Base-by-base conservation (phyloP, 768 basidiomycete genomes). In the Rhizopogon vesiculosus region DNA sequence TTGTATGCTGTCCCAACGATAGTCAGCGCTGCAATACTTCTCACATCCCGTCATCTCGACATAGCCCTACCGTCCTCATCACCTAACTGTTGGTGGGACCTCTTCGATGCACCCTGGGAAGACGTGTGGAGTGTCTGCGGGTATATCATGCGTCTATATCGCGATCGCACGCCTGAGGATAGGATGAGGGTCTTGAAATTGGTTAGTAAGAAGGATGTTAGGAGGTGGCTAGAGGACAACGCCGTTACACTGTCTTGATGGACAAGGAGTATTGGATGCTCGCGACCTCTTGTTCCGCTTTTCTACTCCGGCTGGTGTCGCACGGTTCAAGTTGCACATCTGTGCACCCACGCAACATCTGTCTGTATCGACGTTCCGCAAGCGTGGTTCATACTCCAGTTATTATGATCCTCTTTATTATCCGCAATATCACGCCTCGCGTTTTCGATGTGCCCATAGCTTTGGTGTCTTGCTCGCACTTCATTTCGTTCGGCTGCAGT, bases 101-200 rank as follows among this genome's bases (percentile, higher is more conserved):
- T 98, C 6, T 99, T 99, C 64, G 97, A 98, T 66, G 90, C 92
- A 0, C 77, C 84, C 0, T 91, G 85, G 84, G 91, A 93, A 53
- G 95, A 97, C 62, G 78, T 97, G 28, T 89, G 88, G 86, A 84
- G 78, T 61, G 84, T 94, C 7, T 86, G 86, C 57, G 93, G 91
- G n/a, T 78, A 81, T 62, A 80, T 96, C 50, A 89, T 91, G 88
- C 78, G 87, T 41, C 72, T 98, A 3, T 98, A 90, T 67, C 78
- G 85, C 4, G 66, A 75, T 46, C 76, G 86, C 50, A 75, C 69
- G 9, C 66, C 60, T 19, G 70, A 72, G 46, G 75, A 78, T 25
- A 79, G 77, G 54, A 71, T 76, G 53, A 76, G 82, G 31, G 69
- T 84, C 45, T 76, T 83, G 53, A 64, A 62, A 19, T 74, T 91